Evolutionary conservation across 768 basidiomycete genomes (phyloP), one percentile per base, ranked within the genome.

Genomic region (Cystobasidium onofrii): DNA sequence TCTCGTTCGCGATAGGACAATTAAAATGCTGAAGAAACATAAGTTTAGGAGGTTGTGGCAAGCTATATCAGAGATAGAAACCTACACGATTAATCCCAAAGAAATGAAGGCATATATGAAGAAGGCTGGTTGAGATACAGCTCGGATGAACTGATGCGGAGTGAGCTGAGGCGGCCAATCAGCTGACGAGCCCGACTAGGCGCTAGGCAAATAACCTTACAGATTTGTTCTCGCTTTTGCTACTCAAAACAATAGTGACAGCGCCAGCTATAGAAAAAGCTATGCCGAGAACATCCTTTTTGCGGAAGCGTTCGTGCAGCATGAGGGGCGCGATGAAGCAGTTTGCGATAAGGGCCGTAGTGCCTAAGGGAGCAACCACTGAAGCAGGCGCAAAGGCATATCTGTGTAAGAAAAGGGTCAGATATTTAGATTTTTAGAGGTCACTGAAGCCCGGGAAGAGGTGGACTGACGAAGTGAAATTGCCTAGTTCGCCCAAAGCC

Each of bases 321-420:
- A 60, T 25, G 1, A 92, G 77, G 18, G 95, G 95, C 0, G 94
- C 92, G 76, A 97, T 92, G 46, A 93, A 84, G 79, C 93, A 97
- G 80, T 98, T 98, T 17, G 95, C 74, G 12, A 71, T 67, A 64
- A 74, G 20, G 33, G 60, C 82, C 77, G 95, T 93, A 55, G 91
- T 93, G n/a, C 95, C 95, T 13, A 98, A 84, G 33, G 95, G 95
- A 0, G 95, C 93, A 15, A 97, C 92, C 3, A 94, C 83, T n/a
- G 90, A 91, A 4, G 92, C 91, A 10, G 92, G 92, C 25, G 91
- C 91, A 81, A 86, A 94, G 0, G 88, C 92, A 75, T 94, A 94
- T 0, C 90, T 90, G 50, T 3, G 61, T 4, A 41, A 13, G 54
- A 71, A 4, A 43, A 43, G 23, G 20, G 7, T 55, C 54, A 23